phyloP scores from a whole-genome alignment of 2,329 filamentous ascomycete genomes.

The Diaporthe sp. region DNA sequence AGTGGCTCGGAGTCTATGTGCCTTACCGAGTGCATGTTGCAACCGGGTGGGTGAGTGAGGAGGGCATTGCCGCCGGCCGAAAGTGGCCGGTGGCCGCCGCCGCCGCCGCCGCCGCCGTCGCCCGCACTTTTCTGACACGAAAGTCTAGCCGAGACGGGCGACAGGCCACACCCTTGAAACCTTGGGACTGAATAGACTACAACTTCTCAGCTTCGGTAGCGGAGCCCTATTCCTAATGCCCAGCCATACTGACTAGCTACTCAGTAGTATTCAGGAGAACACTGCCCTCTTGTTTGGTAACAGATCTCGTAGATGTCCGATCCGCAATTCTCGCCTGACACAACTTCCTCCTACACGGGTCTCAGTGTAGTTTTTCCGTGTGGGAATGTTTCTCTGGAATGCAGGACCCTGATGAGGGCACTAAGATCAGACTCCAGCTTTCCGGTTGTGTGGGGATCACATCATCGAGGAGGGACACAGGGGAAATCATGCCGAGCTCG shows the following conservation, averaged over 20 bases:
- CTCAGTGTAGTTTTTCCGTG: background rate
- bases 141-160: slow-evolving; percentile 26
- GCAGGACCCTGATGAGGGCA: background rate
- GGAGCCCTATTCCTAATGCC: background rate
- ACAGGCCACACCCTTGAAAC: slow-evolving; percentile 17
- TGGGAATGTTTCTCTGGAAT: background rate
- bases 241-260: slow-evolving; percentile 3
- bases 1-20: background rate
- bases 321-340: slow-evolving; percentile 5
- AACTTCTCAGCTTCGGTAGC: background rate
- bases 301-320: background rate
- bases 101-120: slow-evolving; percentile 5
- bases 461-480: background rate
- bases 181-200: background rate
- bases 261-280: background rate
- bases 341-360: no score
- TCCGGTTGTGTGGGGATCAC: background rate
- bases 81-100: slow-evolving; percentile 8
- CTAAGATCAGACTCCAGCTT: background rate
- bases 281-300: background rate
- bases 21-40: slow-evolving; percentile 1
- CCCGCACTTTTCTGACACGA: slow-evolving; percentile 13
- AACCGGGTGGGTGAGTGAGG: background rate
- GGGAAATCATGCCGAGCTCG: background rate
- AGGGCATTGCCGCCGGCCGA: slow-evolving; percentile 26